Conservation (phyloP, 225 moss, liverwort and hornwort species). For the Polytrichum formosum region DNA sequence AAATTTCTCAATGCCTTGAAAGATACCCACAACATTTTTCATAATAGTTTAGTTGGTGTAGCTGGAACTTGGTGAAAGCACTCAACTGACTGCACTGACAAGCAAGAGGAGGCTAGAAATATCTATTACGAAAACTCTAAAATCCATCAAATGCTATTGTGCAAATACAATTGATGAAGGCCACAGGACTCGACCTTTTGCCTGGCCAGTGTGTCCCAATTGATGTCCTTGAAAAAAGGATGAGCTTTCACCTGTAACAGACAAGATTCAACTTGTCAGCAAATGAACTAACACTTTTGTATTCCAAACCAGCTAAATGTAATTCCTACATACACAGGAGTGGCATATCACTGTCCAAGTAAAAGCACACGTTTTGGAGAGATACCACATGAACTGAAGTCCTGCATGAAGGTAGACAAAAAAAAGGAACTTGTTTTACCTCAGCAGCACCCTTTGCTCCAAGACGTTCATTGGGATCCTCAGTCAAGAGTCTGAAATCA, state of each 20-base stretch:
- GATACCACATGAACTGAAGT: background rate
- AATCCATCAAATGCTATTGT: too few relatives aligned
- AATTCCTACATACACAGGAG: too few relatives aligned
- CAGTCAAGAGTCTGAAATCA: constrained; percentile 75
- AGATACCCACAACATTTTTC: background rate
- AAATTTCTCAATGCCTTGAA: background rate
- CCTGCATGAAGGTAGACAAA: background rate
- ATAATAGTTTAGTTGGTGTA: background rate
- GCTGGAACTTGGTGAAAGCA: background rate
- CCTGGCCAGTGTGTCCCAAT: constrained; percentile 94
- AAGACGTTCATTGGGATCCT: constrained; percentile 89
- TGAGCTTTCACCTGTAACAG: constrained; percentile 81
- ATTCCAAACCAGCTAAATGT: background rate
- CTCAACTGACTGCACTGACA: too few relatives aligned
- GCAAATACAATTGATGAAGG: background rate
- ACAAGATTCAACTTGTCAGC: constrained; percentile 5
- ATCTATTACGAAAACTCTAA: too few relatives aligned
- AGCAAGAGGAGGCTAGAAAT: too few relatives aligned
- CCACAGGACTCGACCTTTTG: constrained; percentile 50
- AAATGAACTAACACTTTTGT: background rate
- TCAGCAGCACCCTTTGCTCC: constrained; percentile 91
- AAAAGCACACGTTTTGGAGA: background rate
- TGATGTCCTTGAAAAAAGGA: constrained; percentile 88
- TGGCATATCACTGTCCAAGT: too few relatives aligned
- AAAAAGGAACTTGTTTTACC: constrained; percentile 32